A percentile compares a stretch with the other conserved stretches of the same genome.
These are phyloP conservation scores for Jatropha podagrica DNA, from an alignment of 441 rosid genomes.

Conservation along the genomic window DNA sequence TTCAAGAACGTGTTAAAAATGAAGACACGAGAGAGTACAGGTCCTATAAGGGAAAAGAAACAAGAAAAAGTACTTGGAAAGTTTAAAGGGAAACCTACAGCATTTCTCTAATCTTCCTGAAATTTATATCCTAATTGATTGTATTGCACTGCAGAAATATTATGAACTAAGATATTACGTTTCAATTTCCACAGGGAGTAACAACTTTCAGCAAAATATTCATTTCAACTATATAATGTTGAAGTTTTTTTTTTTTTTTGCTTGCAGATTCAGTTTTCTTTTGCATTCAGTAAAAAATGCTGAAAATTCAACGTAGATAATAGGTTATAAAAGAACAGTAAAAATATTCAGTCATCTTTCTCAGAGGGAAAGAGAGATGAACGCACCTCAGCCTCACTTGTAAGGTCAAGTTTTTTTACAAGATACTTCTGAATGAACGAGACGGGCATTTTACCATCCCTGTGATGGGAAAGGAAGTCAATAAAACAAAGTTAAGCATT, in stretches of 20 bases:
- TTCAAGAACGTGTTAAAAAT: neutral
- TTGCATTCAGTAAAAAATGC: neutral
- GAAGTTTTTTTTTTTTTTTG: neutral
- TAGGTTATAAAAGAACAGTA: neutral
- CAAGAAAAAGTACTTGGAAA: neutral
- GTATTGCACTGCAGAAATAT: neutral
- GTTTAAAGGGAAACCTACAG: too few species aligned
- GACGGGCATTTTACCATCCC: slow-evolving; percentile 69
- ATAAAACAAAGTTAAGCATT: neutral
- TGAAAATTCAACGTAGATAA: neutral
- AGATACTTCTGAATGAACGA: slow-evolving; percentile 70
- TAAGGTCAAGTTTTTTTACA: slow-evolving; percentile 60
- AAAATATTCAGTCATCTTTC: neutral
- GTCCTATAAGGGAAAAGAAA: neutral
- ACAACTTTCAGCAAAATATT: neutral
- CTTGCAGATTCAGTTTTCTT: neutral
- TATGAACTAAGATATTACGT: too few species aligned
- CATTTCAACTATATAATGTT: neutral
- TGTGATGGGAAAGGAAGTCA: slow-evolving; percentile 27
- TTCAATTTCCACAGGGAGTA: too few species aligned
- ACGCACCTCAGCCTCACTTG: slow-evolving; percentile 60
- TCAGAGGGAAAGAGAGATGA: neutral
- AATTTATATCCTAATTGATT: neutral
- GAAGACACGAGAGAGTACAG: too few species aligned
- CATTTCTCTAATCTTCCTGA: neutral